Evolutionary conservation across 2,329 filamentous ascomycete genomes (phyloP).

Genomic region (Fusarium floridanum): DNA sequence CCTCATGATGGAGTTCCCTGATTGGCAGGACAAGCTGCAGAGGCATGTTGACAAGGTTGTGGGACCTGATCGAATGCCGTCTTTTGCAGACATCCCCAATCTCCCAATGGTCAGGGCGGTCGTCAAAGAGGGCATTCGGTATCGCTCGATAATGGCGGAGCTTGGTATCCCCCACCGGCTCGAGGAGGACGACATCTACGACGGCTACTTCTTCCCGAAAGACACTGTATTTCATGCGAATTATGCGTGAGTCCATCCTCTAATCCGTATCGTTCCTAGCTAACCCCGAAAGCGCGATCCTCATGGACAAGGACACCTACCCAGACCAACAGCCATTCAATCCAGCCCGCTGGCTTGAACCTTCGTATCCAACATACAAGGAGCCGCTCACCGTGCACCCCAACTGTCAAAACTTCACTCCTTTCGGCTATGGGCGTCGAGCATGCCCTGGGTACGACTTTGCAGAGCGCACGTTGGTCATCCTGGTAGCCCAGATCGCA

Average conservation of each 20-base stretch:
- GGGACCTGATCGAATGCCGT: background rate
- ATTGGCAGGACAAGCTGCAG: conserved; percentile 12
- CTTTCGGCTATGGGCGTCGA: background rate
- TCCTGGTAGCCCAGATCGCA: background rate
- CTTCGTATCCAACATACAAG: background rate
- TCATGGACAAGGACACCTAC: conserved; percentile 9
- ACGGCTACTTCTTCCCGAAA: conserved; percentile 9
- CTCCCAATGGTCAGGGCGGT: conserved; percentile 8
- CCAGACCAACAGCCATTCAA: conserved; percentile 14
- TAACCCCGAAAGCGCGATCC: background rate
- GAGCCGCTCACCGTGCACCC: background rate
- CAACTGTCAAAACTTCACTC: conserved; percentile 3
- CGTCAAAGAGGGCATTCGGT: conserved; percentile 4
- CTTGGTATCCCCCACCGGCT: conserved; percentile 5
- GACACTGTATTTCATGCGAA: conserved; percentile 3
- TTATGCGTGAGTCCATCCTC: background rate
- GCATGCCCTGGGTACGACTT: conserved; percentile 1
- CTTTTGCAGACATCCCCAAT: conserved; percentile 3
- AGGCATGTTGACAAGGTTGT: background rate
- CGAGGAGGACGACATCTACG: conserved; percentile 8
- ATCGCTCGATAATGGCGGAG: background rate
- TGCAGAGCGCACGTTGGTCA: background rate
- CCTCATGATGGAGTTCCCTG: conserved; percentile 14
- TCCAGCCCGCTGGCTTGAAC: conserved; percentile 7
- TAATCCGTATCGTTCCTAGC: background rate